Evolutionary conservation across 108 stramenopile genomes (phyloP), one percentile per base, ranked within the genome.

Genomic region (Skeletonema tropicum): DNA sequence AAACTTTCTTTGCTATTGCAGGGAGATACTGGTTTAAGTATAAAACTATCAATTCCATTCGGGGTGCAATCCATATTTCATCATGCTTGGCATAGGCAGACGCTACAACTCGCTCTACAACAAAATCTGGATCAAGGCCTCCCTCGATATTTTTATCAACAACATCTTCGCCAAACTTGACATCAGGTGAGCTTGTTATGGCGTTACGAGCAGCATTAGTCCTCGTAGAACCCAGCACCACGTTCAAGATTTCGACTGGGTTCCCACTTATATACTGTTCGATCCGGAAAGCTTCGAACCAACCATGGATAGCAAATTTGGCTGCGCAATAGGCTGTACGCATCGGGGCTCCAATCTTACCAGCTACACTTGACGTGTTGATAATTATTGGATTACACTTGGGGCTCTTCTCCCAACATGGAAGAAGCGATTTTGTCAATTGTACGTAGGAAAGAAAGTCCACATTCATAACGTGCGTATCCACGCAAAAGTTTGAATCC

Each of bases 371-470:
- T 31, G 66, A 66, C 15, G 66, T 66, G 17, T 66, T 66, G 25
- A 66, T 49, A 48, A 66, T 66, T 3, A 66, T 45, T 66, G 66
- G 66, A 6, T 23, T 35, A 39, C 9, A 11, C 26, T 45, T 10
- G 2, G 3, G 36, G 42, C 13, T 15, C 33, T 52, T 25, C 23
- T 66, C 45, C 66, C 66, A 66, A 17, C 66, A 52, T 17, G 66
- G 66, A 66, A 66, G 66, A 7, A 66, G 25, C 6, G 66, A 45
- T 52, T 66, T 66, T 48, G 66, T 66, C 46, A 66, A 48, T 48
- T 45, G 49, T 26, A 31, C 66, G 30, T 66, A 66, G 21, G 66
- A 30, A 5, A 66, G 46, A 45, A 48, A 66, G 29, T 45, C 66
- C 21, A 66, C 66, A 15, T 48, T 66, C 31, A 31, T 31, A 2